Percentiles rank a stretch among this genome's conserved stretches.
These are phyloP conservation scores for Eucalyptus curtisii DNA, from an alignment of 345 rosid species.

Conservation along the genomic window DNA sequence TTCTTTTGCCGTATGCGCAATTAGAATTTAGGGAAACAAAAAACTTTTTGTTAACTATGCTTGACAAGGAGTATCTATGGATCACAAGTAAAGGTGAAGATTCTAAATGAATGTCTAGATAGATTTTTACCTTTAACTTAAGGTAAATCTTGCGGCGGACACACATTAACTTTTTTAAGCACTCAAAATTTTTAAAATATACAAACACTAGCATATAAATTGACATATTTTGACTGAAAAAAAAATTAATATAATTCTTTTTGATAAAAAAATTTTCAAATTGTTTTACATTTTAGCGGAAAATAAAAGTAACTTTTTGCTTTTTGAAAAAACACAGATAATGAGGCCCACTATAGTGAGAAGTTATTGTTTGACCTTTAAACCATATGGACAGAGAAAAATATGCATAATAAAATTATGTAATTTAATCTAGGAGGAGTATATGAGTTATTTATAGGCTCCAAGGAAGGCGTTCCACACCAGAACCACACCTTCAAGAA, in stretches of 20 bases:
- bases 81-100: neutral
- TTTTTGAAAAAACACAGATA: neutral
- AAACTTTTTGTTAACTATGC: neutral
- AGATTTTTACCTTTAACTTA: neutral
- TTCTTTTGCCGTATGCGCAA: neutral
- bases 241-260: no score
- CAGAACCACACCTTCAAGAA: rapidly evolving
- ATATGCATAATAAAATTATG: neutral
- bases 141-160: neutral
- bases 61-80: neutral
- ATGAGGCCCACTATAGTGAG: neutral
- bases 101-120: neutral
- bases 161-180: neutral
- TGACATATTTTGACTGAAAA: neutral
- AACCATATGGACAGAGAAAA: neutral
- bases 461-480: no score
- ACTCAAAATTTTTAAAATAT: neutral
- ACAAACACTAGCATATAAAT: neutral
- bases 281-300: neutral
- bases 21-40: neutral
- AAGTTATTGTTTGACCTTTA: neutral
- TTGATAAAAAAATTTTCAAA: neutral
- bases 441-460: neutral
- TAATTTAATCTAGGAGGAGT: neutral
- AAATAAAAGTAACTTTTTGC: neutral